phyloP scores from a whole-genome alignment of 805 yeast genomes.

The Saccharomycopsis sp. region DNA sequence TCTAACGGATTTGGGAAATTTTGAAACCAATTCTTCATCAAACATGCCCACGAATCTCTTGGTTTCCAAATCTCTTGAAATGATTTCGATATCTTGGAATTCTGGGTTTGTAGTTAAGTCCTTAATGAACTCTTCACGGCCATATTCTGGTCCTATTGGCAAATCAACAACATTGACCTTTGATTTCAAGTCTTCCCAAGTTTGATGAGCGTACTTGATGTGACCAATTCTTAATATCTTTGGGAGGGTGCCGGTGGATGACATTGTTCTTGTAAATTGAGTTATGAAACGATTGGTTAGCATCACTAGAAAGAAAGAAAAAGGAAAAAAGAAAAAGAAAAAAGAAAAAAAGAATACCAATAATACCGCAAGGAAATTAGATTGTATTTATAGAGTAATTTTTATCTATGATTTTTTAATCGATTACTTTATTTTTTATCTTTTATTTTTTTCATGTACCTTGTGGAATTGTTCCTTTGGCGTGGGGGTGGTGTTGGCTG shows the following conservation, averaged over 20 bases:
- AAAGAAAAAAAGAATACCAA: neutral
- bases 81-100: slow-evolving; percentile 26
- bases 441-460: too few species aligned
- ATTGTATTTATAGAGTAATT: too few species aligned
- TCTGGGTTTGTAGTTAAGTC: slow-evolving; percentile 31
- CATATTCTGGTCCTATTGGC: slow-evolving; percentile 28
- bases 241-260: slow-evolving; percentile 30
- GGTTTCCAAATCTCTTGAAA: slow-evolving; percentile 49
- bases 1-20: slow-evolving; percentile 47
- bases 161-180: slow-evolving; percentile 40
- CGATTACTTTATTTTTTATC: too few species aligned
- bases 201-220: slow-evolving; percentile 50
- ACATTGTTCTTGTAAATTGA: slow-evolving; percentile 1
- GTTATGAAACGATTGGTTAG: neutral
- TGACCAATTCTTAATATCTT: slow-evolving; percentile 62
- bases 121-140: slow-evolving; percentile 35
- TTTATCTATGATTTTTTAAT: too few species aligned
- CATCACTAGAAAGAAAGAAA: neutral
- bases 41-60: slow-evolving; percentile 51
- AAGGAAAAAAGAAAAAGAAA: neutral
- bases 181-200: slow-evolving; percentile 52
- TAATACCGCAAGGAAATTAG: neutral
- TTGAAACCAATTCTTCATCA: slow-evolving; percentile 51
- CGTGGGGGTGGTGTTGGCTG: too few species aligned
- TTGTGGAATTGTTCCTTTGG: too few species aligned